These are phyloP conservation scores for Podaxis carcinomalis DNA, from an alignment of 768 basidiomycete genomes.

Conservation along the genomic window DNA sequence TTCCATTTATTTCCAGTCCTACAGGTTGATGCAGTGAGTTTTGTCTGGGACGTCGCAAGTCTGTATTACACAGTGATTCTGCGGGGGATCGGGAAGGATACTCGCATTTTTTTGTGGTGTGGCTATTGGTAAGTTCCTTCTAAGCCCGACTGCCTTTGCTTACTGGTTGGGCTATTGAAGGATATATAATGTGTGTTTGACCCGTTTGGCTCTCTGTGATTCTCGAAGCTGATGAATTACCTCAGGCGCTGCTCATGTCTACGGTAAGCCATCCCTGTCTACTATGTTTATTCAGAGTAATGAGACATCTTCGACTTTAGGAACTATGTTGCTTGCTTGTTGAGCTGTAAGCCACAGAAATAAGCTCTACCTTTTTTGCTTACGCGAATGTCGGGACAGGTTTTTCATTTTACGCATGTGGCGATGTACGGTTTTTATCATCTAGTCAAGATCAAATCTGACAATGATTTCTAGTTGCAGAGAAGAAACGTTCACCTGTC, in stretches of 20 bases:
- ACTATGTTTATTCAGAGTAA: not conserved
- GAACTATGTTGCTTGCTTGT: not conserved
- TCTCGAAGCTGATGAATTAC: not conserved
- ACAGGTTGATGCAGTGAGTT: no score
- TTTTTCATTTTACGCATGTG: constrained; percentile 6
- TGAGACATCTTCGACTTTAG: not conserved
- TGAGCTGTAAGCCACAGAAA: not conserved
- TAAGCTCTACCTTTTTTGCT: no score
- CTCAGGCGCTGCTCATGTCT: not conserved
- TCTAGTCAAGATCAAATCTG: not conserved
- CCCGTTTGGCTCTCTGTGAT: not conserved
- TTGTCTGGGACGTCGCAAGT: no score
- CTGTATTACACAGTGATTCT: no score
- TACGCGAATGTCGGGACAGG: not conserved
- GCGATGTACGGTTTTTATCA: not conserved
- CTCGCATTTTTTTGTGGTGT: no score
- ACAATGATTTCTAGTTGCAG: not conserved
- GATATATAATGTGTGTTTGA: not conserved
- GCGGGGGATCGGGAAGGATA: no score
- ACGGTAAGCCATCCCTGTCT: not conserved
- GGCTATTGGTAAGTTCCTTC: no score
- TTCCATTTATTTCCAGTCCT: no score
- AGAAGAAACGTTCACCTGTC: not conserved
- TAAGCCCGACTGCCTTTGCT: not conserved
- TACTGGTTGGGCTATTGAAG: not conserved